phyloP scores from a whole-genome alignment of 345 rosid genomes.

The Citrus medica region DNA sequence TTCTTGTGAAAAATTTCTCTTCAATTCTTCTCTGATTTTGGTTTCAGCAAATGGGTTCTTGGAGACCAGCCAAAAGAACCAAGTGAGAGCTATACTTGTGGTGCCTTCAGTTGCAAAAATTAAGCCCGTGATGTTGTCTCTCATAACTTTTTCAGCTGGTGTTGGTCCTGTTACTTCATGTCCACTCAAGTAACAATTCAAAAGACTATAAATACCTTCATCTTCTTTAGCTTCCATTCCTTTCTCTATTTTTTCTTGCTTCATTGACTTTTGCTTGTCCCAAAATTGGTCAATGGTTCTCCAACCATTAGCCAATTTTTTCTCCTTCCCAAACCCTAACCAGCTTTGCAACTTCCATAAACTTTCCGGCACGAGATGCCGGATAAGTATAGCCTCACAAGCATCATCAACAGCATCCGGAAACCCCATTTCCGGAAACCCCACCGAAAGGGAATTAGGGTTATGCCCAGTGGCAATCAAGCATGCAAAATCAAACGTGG shows the following conservation, averaged over 20 bases:
- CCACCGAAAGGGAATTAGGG: neutral
- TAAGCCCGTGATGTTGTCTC: conserved; percentile 25
- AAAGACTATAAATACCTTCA: neutral
- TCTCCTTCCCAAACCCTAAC: conserved; percentile 16
- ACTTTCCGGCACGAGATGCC: conserved; percentile 14
- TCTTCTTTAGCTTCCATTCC: neutral
- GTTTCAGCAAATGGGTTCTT: conserved; percentile 15
- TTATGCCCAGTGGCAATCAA: conserved; percentile 14
- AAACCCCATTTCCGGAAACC: conserved; percentile 8
- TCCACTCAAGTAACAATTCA: conserved; percentile 7
- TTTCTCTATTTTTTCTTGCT: neutral
- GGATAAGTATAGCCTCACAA: conserved; percentile 1
- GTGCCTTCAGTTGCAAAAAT: conserved; percentile 31
- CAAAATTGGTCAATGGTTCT: neutral
- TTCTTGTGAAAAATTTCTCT: neutral
- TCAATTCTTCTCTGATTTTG: conserved; percentile 29
- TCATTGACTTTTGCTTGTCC: neutral
- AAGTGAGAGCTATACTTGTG: conserved; percentile 28
- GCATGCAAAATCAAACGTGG: conserved; percentile 8
- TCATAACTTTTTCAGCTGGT: neutral
- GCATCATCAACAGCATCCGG: conserved; percentile 15
- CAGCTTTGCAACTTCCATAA: conserved; percentile 16
- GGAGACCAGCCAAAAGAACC: conserved; percentile 39
- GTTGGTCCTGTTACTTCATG: neutral
- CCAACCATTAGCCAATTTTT: neutral